Evolutionary conservation across 108 stramenopile species (phyloP).

Genomic region (Pseudonitzschia multiseries): DNA sequence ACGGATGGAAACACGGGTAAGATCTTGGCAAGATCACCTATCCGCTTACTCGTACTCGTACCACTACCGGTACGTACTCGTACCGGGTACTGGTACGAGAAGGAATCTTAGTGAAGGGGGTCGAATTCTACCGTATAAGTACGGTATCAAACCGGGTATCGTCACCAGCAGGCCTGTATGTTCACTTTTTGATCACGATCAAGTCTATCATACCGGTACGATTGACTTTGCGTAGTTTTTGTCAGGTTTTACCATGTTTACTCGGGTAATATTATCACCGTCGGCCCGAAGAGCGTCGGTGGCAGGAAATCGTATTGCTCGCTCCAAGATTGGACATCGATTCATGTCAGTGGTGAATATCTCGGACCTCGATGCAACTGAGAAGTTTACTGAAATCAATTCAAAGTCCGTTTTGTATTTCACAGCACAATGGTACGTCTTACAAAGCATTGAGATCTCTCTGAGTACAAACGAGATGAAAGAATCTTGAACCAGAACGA

Average conservation of each 20-base stretch:
- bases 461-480: no score
- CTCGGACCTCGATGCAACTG: slow-evolving; percentile 59
- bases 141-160: no score
- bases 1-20: no score
- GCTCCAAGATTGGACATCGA: slow-evolving; percentile 21
- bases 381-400: slow-evolving; percentile 67
- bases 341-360: slow-evolving; percentile 70
- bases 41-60: no score
- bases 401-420: slow-evolving; percentile 73
- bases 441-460: not conserved
- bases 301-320: not conserved
- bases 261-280: not conserved
- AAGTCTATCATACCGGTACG: not conserved
- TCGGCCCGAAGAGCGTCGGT: not conserved
- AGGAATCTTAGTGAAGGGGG: no score
- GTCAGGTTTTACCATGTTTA: not conserved
- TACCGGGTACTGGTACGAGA: no score
- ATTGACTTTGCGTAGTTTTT: not conserved
- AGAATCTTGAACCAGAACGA: not conserved
- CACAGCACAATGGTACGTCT: slow-evolving; percentile 51
- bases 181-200: not conserved
- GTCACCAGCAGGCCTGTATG: no score
- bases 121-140: no score
- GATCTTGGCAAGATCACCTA: no score
- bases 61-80: no score